Evolutionary conservation across 1,139 yeast genomes (phyloP).

Genomic region (Hemisphaericaspora xylanilytica): DNA sequence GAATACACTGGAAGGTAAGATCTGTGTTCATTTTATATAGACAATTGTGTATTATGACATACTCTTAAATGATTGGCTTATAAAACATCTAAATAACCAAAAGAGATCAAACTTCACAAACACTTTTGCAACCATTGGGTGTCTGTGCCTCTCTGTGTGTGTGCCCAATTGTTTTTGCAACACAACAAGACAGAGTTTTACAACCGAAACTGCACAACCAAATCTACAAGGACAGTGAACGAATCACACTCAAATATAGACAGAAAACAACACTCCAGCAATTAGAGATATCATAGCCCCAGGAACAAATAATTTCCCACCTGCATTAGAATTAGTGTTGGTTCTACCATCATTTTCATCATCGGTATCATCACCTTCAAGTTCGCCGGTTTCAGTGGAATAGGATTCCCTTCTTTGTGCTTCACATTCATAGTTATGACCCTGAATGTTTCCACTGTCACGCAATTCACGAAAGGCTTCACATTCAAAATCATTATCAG

Average conservation of each 20-base stretch:
- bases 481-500: constrained; percentile 42
- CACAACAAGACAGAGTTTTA: too few relatives aligned
- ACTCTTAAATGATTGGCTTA: too few relatives aligned
- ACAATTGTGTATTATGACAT: too few relatives aligned
- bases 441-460: constrained; percentile 35
- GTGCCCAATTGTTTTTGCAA: too few relatives aligned
- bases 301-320: constrained; percentile 6
- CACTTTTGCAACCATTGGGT: too few relatives aligned
- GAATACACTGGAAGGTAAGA: too few relatives aligned
- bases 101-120: too few relatives aligned
- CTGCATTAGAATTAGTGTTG: constrained; percentile 8
- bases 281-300: constrained; percentile 6
- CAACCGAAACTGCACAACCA: too few relatives aligned
- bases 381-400: constrained; percentile 14
- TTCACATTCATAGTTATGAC: constrained; percentile 46
- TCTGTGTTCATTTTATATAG: too few relatives aligned
- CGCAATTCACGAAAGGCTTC: constrained; percentile 33
- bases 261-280: constrained; percentile 3
- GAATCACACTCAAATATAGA: background rate
- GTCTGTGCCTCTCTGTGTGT: too few relatives aligned
- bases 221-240: too few relatives aligned
- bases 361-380: background rate
- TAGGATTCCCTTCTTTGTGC: constrained; percentile 14
- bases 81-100: too few relatives aligned
- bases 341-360: background rate